Evolutionary conservation across 2,329 filamentous ascomycete genomes (phyloP), one percentile per base, ranked within the genome.

Genomic region (Penicillium sp.): DNA sequence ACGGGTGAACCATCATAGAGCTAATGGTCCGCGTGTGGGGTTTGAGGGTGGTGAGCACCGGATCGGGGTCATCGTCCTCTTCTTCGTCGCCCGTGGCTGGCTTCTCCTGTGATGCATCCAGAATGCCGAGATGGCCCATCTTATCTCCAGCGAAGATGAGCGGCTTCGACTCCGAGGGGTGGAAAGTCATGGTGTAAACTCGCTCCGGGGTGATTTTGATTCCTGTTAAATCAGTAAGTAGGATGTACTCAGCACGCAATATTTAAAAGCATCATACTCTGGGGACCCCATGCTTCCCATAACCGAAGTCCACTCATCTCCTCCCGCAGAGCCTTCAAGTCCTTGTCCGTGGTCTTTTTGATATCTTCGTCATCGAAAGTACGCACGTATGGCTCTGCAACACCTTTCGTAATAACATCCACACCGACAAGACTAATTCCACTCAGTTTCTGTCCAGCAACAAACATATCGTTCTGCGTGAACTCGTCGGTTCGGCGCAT

Each of bases 101-200:
- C 72, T 58, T 76, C 68, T 57, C 75, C 66, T 41, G 79, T 64
- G 2, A 66, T 1, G 86, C 90, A 65, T 98, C 92, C 47, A 96
- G 92, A 1, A 98, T 82, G 0, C 93, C 93, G 50, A 97, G 78
- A 23, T 89, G 88, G 1, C 93, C 92, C 57, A 95, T 80, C 67
- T 98, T 98, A 63, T 98, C 93, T 9, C 92, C 92, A 0, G 92
- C 92, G 65, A 98, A 95, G 1, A 97, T 80, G 2, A 98, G 76
- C 0, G 91, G 84, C 62, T 97, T 97, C 2, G 91, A 83, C 50
- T 84, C 78, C 0, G 84, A 91, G 0, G 93, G 93, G 62, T 98
- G 93, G 59, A 98, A 92, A 0, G 86, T 84, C 61, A 97, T 82
- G 0, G 88, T 80, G 64, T 97, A 98, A 12, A 95, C 81, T 46